phyloP scores from a whole-genome alignment of 1,284 basidiomycete genomes.

The Rhizopogon hawkerae region DNA sequence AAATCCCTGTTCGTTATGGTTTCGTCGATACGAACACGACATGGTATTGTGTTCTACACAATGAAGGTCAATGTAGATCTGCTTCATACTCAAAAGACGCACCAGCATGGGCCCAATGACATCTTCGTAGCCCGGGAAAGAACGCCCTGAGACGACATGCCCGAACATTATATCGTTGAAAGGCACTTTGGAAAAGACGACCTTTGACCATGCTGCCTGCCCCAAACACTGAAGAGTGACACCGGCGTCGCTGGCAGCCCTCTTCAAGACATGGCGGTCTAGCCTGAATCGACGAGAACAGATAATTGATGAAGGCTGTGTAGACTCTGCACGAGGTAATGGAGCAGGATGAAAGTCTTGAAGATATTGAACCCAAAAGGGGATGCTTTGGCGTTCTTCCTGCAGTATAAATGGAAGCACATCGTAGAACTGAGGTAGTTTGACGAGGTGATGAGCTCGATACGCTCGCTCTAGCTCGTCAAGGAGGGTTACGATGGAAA shows the following conservation, averaged over 20 bases:
- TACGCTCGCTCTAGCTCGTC: slow-evolving; percentile 30
- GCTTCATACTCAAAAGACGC: neutral
- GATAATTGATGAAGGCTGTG: slow-evolving; percentile 8
- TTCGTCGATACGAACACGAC: slow-evolving; percentile 29
- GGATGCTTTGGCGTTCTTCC: slow-evolving; percentile 33
- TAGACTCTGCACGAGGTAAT: slow-evolving; percentile 9
- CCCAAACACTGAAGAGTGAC: slow-evolving; percentile 33
- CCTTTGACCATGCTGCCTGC: slow-evolving; percentile 36
- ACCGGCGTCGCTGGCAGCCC: slow-evolving; percentile 15
- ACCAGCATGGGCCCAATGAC: slow-evolving; percentile 45
- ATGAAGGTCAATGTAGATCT: neutral
- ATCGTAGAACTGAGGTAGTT: slow-evolving; percentile 28
- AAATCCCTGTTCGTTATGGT: slow-evolving; percentile 29
- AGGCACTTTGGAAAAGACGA: slow-evolving; percentile 29
- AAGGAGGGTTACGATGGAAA: slow-evolving; percentile 33
- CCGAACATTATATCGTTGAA: slow-evolving; percentile 38
- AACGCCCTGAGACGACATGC: slow-evolving; percentile 41
- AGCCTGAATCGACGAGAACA: slow-evolving; percentile 11
- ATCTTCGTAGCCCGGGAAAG: slow-evolving; percentile 33
- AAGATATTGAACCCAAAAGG: slow-evolving; percentile 34
- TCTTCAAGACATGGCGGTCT: slow-evolving; percentile 9
- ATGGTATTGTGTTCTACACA: slow-evolving; percentile 41
- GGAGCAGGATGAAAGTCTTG: slow-evolving; percentile 19
- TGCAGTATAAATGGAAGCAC: slow-evolving; percentile 26
- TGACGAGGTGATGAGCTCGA: slow-evolving; percentile 13